phyloP scores from a whole-genome alignment of 768 basidiomycete species.

The Jaapia argillacea region DNA sequence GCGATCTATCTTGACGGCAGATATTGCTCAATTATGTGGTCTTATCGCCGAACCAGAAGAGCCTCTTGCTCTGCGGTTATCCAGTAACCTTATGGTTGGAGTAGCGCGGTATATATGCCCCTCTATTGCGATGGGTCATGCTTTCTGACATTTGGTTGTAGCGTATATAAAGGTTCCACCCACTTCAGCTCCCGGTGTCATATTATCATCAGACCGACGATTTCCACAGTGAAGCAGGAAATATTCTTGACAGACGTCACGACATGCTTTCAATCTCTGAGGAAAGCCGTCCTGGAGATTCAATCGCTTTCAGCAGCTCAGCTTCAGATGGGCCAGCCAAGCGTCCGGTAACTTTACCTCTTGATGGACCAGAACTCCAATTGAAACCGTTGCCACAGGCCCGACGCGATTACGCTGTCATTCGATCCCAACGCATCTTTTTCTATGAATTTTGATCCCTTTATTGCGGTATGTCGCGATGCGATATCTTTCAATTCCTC shows the following conservation, averaged over 20 bases:
- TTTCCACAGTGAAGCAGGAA: conserved; percentile 73
- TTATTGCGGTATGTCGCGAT: conserved; percentile 42
- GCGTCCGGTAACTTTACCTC: conserved; percentile 50
- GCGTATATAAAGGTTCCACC: conserved; percentile 14
- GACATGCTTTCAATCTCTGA: conserved; percentile 64
- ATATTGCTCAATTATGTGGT: conserved; percentile 72
- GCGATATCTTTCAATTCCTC: conserved; percentile 7
- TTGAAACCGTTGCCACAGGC: conserved; percentile 31
- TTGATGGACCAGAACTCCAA: conserved; percentile 63
- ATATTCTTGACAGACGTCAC: conserved; percentile 76
- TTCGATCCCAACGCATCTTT: conserved; percentile 23
- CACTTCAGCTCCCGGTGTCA: conserved; percentile 20
- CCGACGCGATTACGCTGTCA: conserved; percentile 22
- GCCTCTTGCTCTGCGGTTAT: conserved; percentile 77
- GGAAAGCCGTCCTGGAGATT: conserved; percentile 67
- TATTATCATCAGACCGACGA: background rate
- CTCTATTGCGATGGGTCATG: too few relatives aligned
- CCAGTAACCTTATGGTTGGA: conserved; percentile 84
- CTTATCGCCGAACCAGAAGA: conserved; percentile 78
- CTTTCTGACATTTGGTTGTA: background rate
- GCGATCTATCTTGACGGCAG: conserved; percentile 75
- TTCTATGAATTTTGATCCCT: conserved; percentile 52
- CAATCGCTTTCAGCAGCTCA: conserved; percentile 38
- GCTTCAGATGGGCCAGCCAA: conserved; percentile 64
- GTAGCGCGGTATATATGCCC: conserved; percentile 82